Evolutionary conservation across 306 rosid genomes (phyloP), one percentile per base, ranked within the genome.

Genomic region (Malus sylvestris): DNA sequence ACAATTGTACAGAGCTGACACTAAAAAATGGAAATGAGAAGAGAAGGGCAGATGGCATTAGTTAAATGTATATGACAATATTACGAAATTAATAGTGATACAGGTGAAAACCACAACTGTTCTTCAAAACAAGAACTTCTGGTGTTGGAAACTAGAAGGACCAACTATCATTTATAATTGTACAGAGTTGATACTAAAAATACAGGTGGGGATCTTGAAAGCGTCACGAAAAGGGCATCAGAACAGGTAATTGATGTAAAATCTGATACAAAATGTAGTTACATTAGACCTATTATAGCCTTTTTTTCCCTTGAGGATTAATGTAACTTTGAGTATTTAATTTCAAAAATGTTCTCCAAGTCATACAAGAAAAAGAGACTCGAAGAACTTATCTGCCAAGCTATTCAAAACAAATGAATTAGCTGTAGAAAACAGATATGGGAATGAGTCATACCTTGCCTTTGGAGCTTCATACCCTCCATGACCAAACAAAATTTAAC

Each of bases 401-500:
- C 55, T 42, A 42, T 5, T 6, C 20, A 2, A 69, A 46, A 18
- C 38, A 69, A 25, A 25, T 46, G 65, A n/a, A 64, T 52, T 38
- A 57, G 27, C 15, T 3, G 22, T 3, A 14, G 6, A 30, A 13
- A 59, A 66, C 27, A 58, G 69, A 38, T 40, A 11, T 8, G 52
- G 67, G 30, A 67, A 40, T 51, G 42, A 64, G 25, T 15, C 67
- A 45, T 87, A 84, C 93, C 91, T 89, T 32, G 86, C 67, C 51
- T 77, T 87, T 27, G 89, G 93, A 58, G 90, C 85, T 77, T 87
- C 96, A 76, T 77, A 91, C 40, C 93, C 93, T 88, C 84, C 52
- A 86, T 46, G 67, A 73, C 29, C 79, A 81, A 29, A 78, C 60
- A 70, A 12, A 22, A 52, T 70, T 44, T 0, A 32, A 62, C 30